A percentile compares a stretch with the other conserved stretches of the same genome.
These are phyloP conservation scores for Taiwanofungus camphoratus DNA, from an alignment of 1,284 basidiomycete species.

Conservation along the genomic window DNA sequence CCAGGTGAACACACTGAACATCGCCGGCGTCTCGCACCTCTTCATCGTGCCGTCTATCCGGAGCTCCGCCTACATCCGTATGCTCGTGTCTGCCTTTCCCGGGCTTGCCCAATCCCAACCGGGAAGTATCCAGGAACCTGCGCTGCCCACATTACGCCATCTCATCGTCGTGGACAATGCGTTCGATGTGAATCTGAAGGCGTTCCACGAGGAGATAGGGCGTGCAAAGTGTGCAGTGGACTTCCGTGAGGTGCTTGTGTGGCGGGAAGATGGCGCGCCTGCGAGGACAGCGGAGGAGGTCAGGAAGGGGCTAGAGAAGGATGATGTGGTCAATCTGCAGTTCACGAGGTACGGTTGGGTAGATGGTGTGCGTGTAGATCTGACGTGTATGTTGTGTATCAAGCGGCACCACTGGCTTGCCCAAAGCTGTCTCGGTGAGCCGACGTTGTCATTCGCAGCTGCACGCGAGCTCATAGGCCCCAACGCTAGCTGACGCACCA, in stretches of 20 bases:
- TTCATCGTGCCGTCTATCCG: conserved; percentile 71
- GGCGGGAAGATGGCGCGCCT: conserved; percentile 48
- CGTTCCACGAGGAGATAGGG: conserved; percentile 36
- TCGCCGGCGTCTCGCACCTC: conserved; percentile 66
- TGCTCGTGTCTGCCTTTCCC: conserved; percentile 55
- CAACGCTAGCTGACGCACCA: conserved; percentile 62
- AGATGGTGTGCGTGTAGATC: not conserved
- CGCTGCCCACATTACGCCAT: conserved; percentile 59
- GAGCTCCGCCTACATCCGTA: conserved; percentile 53
- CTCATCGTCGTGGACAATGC: conserved; percentile 68
- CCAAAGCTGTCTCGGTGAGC: conserved; percentile 74
- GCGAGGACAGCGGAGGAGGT: conserved; percentile 36
- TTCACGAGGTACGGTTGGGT: conserved; percentile 60
- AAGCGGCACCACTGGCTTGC: conserved; percentile 75
- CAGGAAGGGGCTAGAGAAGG: conserved; percentile 37
- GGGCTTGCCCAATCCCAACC: conserved; percentile 45
- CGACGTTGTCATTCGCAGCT: not conserved
- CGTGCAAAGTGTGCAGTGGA: conserved; percentile 50
- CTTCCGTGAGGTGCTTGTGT: conserved; percentile 62
- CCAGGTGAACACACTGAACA: conserved; percentile 57
- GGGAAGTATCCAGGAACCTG: conserved; percentile 54
- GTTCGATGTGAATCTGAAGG: conserved; percentile 26
- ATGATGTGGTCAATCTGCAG: conserved; percentile 78
- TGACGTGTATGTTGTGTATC: not conserved
- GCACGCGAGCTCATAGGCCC: not conserved